Evolutionary conservation across 1,284 basidiomycete species (phyloP), one percentile per base, ranked within the genome.

Genomic region (Schizopora paradoxa): DNA sequence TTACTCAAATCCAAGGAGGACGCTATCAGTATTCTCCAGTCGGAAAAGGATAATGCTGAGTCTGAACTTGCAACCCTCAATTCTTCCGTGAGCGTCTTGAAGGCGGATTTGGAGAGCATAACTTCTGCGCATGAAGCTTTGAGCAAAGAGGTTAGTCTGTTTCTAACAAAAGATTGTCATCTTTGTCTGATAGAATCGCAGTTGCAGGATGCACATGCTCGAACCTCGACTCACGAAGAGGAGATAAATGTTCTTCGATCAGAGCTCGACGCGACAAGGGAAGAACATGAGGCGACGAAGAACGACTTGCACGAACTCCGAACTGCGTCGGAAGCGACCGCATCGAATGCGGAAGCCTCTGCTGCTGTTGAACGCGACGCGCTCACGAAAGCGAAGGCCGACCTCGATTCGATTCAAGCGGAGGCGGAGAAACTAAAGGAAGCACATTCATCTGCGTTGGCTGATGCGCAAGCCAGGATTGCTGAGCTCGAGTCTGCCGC

Each of bases 351-450:
- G 0, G 59, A 68, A 1, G 70, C 70, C 7, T 73, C 77, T 16
- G 76, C 77, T 2, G 69, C 75, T 34, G 61, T 72, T 32, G 82
- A 88, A 51, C 79, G 72, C 26, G 79, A 82, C 55, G 76, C 78
- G 11, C 66, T 86, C 23, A 55, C 77, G 8, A 79, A 79, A 56
- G 80, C 77, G n/a, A 76, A 77, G 49, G 73, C 70, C 4, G 76
- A 86, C 43, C 66, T 86, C 35, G 73, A 73, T 36, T 65, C 73
- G 3, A 72, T 80, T 41, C 64, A 73, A 46, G 66, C 67, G n/a
- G 82, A 85, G 62, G 63, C 65, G 0, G 70, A 72, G 19, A 63
- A 65, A 19, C 61, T 85, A 22, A 74, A 73, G 56, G 60, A 60
- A n/a, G 69, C 68, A 8, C 80, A 84, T 47, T 55, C 65, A 7